Evolutionary conservation across 164 flowering plant genomes (phyloP).

Genomic region (Aristolochia contorta): DNA sequence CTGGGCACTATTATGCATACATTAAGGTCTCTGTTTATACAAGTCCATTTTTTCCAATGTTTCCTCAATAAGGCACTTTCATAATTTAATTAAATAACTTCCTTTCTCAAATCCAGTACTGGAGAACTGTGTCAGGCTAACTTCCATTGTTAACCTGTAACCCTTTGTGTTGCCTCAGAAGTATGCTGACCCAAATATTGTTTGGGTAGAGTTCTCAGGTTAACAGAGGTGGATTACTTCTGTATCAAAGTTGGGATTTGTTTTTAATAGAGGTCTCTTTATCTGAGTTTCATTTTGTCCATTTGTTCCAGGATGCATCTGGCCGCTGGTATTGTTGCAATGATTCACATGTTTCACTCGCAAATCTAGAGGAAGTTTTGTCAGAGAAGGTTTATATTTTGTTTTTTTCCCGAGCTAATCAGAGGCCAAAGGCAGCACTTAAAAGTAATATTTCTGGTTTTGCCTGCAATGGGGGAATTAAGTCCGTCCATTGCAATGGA

Average conservation of each 20-base stretch:
- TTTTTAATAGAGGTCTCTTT: background rate
- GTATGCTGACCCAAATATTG: too few relatives aligned
- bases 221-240: too few relatives aligned
- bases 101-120: too few relatives aligned
- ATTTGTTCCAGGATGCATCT: slow-evolving; percentile 51
- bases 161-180: background rate
- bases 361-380: slow-evolving; percentile 76
- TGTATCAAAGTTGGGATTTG: too few relatives aligned
- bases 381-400: slow-evolving; percentile 93
- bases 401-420: slow-evolving; percentile 74
- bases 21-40: slow-evolving; percentile 53
- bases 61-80: background rate
- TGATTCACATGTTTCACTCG: slow-evolving; percentile 61
- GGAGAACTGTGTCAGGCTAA: background rate
- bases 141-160: background rate
- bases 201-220: too few relatives aligned
- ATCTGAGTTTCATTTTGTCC: background rate
- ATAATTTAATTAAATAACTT: too few relatives aligned
- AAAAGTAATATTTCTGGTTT: slow-evolving; percentile 12
- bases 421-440: slow-evolving; percentile 27
- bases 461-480: slow-evolving; percentile 34
- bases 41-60: background rate
- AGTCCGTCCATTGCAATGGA: slow-evolving; percentile 39
- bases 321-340: slow-evolving; percentile 98
- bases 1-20: slow-evolving; percentile 98